Percentiles rank a stretch among this genome's conserved stretches.
Evolutionary conservation across 1,284 basidiomycete genomes (phyloP).

Genomic region (Irpex rosettiformis): DNA sequence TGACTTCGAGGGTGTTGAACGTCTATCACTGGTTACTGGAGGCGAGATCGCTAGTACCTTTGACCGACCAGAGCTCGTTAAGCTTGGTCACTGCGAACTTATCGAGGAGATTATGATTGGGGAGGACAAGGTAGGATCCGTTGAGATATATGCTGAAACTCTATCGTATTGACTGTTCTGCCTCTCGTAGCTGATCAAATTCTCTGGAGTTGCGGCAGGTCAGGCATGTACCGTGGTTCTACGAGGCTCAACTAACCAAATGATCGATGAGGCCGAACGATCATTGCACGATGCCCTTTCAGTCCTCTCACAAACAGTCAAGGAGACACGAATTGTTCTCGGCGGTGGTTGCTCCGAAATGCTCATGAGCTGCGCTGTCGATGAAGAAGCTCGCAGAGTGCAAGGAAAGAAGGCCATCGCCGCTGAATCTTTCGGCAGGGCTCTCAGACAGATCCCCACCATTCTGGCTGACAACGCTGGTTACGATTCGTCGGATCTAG

Average conservation of each 20-base stretch:
- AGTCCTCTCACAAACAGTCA: constrained; percentile 96
- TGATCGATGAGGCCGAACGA: constrained; percentile 99
- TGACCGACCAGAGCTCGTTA: constrained; percentile 90
- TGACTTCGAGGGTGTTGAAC: constrained; percentile 98
- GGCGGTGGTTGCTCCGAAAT: constrained; percentile 98
- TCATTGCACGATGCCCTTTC: constrained; percentile 97
- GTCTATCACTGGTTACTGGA: constrained; percentile 93
- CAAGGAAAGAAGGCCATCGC: constrained; percentile 97
- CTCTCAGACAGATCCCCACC: constrained; percentile 92
- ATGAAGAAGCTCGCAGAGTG: constrained; percentile 82
- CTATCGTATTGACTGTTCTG: neutral
- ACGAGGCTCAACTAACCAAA: constrained; percentile 94
- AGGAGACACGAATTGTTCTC: constrained; percentile 91
- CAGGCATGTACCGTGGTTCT: constrained; percentile 99
- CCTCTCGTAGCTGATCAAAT: constrained; percentile 86
- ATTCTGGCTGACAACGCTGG: constrained; percentile 98
- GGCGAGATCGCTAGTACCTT: constrained; percentile 98
- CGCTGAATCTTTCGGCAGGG: constrained; percentile 87
- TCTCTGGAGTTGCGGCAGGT: constrained; percentile 97
- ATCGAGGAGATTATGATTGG: constrained; percentile 99
- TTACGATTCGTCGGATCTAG: constrained; percentile 95
- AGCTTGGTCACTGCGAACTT: constrained; percentile 89
- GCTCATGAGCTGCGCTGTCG: constrained; percentile 94
- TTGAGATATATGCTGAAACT: neutral
- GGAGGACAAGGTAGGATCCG: constrained; percentile 83